Base-by-base conservation (phyloP, 768 basidiomycete genomes). In the Daedalea quercina region DNA sequence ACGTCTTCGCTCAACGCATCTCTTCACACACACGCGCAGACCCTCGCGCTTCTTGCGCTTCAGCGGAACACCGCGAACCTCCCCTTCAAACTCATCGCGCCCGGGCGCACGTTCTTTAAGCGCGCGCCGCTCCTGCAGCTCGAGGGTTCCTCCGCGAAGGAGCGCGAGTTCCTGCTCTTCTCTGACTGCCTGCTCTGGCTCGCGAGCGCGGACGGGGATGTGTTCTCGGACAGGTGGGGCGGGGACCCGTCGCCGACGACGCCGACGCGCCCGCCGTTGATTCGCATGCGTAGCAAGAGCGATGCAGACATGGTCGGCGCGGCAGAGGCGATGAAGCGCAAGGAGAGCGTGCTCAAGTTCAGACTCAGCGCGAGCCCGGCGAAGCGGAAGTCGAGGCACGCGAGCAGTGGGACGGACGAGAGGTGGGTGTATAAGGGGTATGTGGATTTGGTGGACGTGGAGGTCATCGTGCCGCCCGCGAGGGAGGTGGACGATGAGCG, bases 101-200 rank as follows among this genome's bases (percentile, higher is more conserved):
- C 94, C 0, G 92, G 93, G 1, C 83, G 93, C n/a, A 77, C 73
- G 0, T 77, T 94, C 41, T 67, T 95, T 43, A 85, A 82, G 52
- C 80, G 87, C 12, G 86, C 84, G 0, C 58, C 75, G 1, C 72
- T 90, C 4, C 62, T 82, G 15, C 82, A 85, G 60, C 67, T 76
- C 47, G 81, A 81, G 62, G 77, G 76, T 56, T 76, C 74, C 3
- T 65, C 69, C 42, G 73, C 79, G 13, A 65, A 78, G 47, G 76
- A 80, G 53, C 76, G 85, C 33, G 85, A 88, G 57, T 88, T 94
- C 63, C 70, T 94, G 9, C 75, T 94, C 0, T 90, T 94, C 65
- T 87, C 84, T 13, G 92, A 94, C 67, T 83, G 82, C 57, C 67
- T 94, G 31, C 60, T 94, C 33, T 91, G 89, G 88, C 73, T 92